These are phyloP conservation scores for Linnemannia schmuckeri DNA, from an alignment of 192 early-diverging fungal genomes.

Conservation along the genomic window DNA sequence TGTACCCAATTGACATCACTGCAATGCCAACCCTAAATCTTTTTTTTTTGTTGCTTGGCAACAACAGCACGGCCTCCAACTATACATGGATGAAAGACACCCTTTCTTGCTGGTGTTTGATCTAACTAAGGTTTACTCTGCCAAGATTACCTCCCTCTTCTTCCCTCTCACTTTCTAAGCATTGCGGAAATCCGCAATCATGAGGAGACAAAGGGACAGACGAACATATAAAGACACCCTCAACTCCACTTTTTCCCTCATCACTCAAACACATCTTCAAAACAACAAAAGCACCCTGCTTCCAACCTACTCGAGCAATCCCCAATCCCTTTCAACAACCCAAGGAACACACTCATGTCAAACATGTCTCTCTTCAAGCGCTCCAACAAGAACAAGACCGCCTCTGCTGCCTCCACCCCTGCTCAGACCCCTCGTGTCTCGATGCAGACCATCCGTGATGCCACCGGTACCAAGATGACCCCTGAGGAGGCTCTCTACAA, in stretches of 20 bases:
- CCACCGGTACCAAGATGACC: constrained; percentile 6
- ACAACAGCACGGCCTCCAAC: background rate
- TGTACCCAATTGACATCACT: background rate
- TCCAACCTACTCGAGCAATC: background rate
- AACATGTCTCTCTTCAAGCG: constrained; percentile 41
- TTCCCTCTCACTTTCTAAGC: background rate
- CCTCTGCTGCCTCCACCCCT: constrained; percentile 37
- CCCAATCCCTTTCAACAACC: background rate
- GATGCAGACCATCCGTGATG: constrained; percentile 5
- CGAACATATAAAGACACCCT: background rate
- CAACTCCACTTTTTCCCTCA: background rate
- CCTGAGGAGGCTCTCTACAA: constrained; percentile 3
- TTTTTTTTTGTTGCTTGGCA: background rate
- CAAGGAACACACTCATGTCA: background rate
- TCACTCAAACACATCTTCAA: background rate
- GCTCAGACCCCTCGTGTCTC: constrained; percentile 42
- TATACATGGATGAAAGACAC: no score
- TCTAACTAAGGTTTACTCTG: background rate
- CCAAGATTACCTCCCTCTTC: background rate
- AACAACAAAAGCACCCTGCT: background rate
- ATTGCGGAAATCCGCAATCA: background rate
- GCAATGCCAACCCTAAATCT: background rate
- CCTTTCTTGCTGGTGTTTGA: background rate
- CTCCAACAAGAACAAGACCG: constrained; percentile 40
- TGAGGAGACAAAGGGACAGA: background rate